A percentile compares a stretch with the other conserved stretches of the same genome.
Conservation (phyloP, 768 basidiomycete species). For the Russula compacta region DNA sequence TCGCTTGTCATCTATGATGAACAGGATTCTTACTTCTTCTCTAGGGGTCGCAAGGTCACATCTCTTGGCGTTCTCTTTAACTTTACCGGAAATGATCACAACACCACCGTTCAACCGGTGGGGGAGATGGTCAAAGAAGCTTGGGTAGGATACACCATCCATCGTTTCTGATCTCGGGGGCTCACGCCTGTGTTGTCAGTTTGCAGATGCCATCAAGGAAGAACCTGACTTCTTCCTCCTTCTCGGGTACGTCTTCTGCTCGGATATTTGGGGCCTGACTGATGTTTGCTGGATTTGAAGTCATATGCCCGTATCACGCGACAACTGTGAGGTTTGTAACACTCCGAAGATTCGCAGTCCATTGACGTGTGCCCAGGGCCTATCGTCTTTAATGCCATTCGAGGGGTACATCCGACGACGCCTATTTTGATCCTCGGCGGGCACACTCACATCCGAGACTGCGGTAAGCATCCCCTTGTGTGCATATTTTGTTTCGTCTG, state of each 20-base stretch:
- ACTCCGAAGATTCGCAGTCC: too few species aligned
- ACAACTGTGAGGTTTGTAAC: conserved; percentile 47
- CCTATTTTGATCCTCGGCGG: conserved; percentile 83
- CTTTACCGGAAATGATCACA: conserved; percentile 60
- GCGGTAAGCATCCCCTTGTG: conserved; percentile 37
- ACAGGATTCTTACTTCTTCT: background rate
- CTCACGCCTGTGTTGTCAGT: conserved; percentile 35
- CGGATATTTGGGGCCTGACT: background rate
- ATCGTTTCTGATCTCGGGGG: background rate
- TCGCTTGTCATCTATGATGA: background rate
- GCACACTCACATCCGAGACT: conserved; percentile 75
- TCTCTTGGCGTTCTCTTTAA: conserved; percentile 63
- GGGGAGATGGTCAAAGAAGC: conserved; percentile 67
- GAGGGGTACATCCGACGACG: conserved; percentile 58
- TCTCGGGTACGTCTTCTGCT: conserved; percentile 41
- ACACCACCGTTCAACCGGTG: conserved; percentile 69
- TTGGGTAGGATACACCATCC: conserved; percentile 42
- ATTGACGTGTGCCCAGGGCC: conserved; percentile 42
- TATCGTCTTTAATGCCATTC: conserved; percentile 61
- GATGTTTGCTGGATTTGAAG: conserved; percentile 28
- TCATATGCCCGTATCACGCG: conserved; percentile 73
- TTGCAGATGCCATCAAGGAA: conserved; percentile 65
- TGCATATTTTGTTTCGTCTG: background rate
- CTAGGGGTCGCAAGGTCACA: conserved; percentile 61
- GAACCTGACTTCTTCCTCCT: conserved; percentile 79